Base-by-base conservation (phyloP, 495 filamentous ascomycete genomes). In the Aspergillus avenaceus region DNA sequence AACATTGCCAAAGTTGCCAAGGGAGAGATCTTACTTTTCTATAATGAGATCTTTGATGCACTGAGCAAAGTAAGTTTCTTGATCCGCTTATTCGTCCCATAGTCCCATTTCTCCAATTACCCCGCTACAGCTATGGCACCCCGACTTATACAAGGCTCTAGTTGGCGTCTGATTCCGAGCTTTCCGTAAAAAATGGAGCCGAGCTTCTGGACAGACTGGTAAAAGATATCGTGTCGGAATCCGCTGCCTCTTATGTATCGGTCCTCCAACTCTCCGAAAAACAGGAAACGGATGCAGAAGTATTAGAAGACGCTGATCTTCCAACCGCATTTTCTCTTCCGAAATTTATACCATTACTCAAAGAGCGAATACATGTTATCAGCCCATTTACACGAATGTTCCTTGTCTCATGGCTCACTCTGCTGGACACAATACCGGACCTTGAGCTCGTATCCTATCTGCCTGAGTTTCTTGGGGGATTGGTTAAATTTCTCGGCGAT, bases 1-100 rank as follows among this genome's bases (percentile, higher is more conserved):
- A 99, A 99, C 61, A 97, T 99, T 61, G 91, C 95, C 54, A 98
- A 98, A 73, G 93, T 97, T 8, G 93, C 95, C 19, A 99, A 99
- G 66, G 95, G 95, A 37, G 95, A 99, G 65, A 93, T 96, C 25
- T 65, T 97, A 52, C 78, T 91, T 18, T 97, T 95, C 71, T 99
- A 97, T 72, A 97, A 99, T 64, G 85, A 97, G 44, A 91, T 97
- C 36, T 99, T 99, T 62, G 95, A 97, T 70, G 90, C 93, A 9
- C 67, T 99, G 34, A 93, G 91, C 70, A 99, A 96, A 82, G 92
- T 96, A 69, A 53, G 69, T 61, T 34, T 22, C 24, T 2, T 12
- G n/a, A 23, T 25, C 4, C 34, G 14, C 2, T 13, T 19, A 7
- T 21, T 38, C 5, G 1, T 21, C 21, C 34, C n/a, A 7, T 21